Percentiles rank a stretch among this genome's conserved stretches.
These are phyloP conservation scores for Cyclostephanos invisitatus DNA, from an alignment of 108 stramenopile species.

Conservation along the genomic window DNA sequence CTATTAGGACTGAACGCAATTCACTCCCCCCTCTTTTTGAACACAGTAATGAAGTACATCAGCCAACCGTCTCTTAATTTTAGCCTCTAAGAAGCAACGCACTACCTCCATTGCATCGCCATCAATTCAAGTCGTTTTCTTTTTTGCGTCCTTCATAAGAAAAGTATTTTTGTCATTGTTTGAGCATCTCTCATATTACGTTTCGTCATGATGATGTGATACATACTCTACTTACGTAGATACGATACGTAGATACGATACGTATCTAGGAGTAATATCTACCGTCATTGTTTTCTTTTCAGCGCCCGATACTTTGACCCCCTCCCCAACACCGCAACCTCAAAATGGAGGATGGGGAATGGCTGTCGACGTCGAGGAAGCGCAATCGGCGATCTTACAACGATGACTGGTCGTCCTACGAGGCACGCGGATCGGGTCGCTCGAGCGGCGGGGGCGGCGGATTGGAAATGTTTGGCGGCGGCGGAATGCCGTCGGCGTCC, in stretches of 20 bases:
- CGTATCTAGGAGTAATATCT: too few species aligned
- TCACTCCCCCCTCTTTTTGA: background rate
- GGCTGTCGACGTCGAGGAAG: conserved; percentile 19
- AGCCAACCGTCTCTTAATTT: background rate
- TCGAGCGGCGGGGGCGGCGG: background rate
- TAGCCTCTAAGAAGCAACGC: background rate
- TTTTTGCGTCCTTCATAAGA: too few species aligned
- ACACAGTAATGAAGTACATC: background rate
- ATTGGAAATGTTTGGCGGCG: conserved; percentile 5
- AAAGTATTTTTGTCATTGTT: too few species aligned
- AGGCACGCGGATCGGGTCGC: conserved; percentile 17
- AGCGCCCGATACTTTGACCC: too few species aligned
- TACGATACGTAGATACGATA: too few species aligned
- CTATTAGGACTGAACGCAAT: background rate
- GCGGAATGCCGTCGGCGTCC: too few species aligned
- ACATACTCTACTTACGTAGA: too few species aligned
- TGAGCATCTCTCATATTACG: too few species aligned
- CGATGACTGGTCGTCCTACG: conserved; percentile 30
- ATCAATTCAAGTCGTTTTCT: too few species aligned
- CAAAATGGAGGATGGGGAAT: conserved; percentile 16
- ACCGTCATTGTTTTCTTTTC: too few species aligned
- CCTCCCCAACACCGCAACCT: too few species aligned
- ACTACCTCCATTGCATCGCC: background rate
- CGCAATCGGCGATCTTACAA: conserved; percentile 30
- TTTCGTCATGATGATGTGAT: too few species aligned